Conservation (phyloP, 2,329 filamentous ascomycete species). For the Talaromyces pinophilus region DNA sequence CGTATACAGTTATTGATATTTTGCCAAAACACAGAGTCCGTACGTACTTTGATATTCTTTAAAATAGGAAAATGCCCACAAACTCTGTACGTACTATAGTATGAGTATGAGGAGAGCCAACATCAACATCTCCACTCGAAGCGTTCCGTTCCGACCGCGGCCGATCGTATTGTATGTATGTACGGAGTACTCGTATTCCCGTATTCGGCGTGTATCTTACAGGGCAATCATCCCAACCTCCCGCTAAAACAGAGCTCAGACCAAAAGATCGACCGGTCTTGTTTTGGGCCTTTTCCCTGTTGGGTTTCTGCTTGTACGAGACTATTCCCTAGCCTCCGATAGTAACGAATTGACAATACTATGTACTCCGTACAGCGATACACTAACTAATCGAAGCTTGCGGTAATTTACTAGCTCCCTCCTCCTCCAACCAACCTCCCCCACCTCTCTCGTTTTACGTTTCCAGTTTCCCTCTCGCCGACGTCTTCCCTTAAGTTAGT, state of each 20-base stretch:
- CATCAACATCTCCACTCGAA: not conserved
- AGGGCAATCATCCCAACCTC: slow-evolving; percentile 24
- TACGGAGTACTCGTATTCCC: not conserved
- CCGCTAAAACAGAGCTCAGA: slow-evolving; percentile 30
- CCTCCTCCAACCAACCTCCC: slow-evolving; percentile 27
- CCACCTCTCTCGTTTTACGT: slow-evolving; percentile 14
- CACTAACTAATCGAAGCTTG: not conserved
- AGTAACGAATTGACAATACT: not conserved
- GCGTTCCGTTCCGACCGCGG: slow-evolving; percentile 4
- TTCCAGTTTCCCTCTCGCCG: slow-evolving; percentile 17
- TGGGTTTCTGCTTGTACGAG: slow-evolving; percentile 15
- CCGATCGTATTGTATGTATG: not conserved
- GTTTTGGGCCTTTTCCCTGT: slow-evolving; percentile 4
- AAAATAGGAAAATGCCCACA: too few relatives aligned
- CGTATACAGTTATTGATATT: not conserved
- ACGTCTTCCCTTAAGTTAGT: slow-evolving; percentile 19
- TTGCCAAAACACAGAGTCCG: not conserved
- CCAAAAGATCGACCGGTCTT: slow-evolving; percentile 20
- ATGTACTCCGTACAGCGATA: slow-evolving; percentile 11
- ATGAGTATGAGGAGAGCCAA: not conserved
- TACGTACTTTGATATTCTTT: not conserved
- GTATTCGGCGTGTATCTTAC: not conserved
- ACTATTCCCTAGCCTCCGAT: slow-evolving; percentile 12
- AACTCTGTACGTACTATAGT: too few relatives aligned
- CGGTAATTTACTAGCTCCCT: not conserved